phyloP scores from a whole-genome alignment of 2,329 filamentous ascomycete genomes.

The Arthroderma sp. region DNA sequence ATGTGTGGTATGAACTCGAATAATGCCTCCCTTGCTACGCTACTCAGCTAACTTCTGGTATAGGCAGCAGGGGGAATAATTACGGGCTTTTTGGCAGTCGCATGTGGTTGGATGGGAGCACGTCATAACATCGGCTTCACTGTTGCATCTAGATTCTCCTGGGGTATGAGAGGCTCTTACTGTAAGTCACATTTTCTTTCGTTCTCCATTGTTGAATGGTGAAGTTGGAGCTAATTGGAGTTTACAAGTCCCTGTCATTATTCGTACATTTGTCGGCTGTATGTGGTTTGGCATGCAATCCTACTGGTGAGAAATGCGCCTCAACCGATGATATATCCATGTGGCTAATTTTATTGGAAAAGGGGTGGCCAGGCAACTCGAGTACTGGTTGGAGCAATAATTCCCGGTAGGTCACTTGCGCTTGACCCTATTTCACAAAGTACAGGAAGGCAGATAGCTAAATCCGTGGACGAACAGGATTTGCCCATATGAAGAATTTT shows the following conservation, averaged over 20 bases:
- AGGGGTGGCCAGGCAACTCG: slow-evolving; percentile 5
- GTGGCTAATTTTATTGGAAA: neutral
- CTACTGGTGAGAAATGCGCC: slow-evolving; percentile 24
- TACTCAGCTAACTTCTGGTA: neutral
- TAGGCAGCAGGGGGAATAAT: slow-evolving; percentile 14
- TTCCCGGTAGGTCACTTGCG: neutral
- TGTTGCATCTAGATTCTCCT: slow-evolving; percentile 28
- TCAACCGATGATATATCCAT: slow-evolving; percentile 6
- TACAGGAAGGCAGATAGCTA: too few relatives aligned
- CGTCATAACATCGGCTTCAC: slow-evolving; percentile 34
- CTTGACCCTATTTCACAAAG: too few relatives aligned
- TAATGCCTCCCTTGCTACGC: too few relatives aligned
- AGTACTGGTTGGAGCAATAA: slow-evolving; percentile 5
- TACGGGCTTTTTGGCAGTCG: slow-evolving; percentile 22
- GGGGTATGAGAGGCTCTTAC: slow-evolving; percentile 31
- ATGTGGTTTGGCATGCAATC: slow-evolving; percentile 28
- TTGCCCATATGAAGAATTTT: slow-evolving; percentile 23
- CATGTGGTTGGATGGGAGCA: slow-evolving; percentile 27
- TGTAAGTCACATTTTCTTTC: neutral
- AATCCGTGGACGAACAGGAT: slow-evolving; percentile 12
- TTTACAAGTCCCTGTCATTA: slow-evolving; percentile 12
- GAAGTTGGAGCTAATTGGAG: neutral
- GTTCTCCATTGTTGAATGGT: neutral
- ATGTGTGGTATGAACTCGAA: slow-evolving; percentile 11
- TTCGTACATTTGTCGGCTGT: slow-evolving; percentile 1